Base-by-base conservation (phyloP, 2,329 filamentous ascomycete genomes). In the Harringtonia aguacate region DNA sequence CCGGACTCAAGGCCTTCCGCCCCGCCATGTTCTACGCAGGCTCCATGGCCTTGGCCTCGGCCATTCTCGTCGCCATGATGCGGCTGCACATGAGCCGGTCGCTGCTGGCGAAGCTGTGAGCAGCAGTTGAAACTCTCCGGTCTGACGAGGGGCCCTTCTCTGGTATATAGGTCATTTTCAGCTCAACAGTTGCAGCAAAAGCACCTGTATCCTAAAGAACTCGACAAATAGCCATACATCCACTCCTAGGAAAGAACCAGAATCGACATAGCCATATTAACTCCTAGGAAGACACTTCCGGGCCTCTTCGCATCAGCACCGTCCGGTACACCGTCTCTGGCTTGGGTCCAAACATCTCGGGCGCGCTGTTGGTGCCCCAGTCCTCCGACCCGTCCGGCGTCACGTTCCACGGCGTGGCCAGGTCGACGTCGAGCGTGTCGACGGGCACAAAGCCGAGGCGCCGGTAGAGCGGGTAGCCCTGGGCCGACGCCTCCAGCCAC, bases 1-100 rank as follows among this genome's bases (percentile, higher is more conserved):
- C 58, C 3, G 70, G 70, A 0, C 56, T 77, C 2, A 58, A 68
- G 20, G 70, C 75, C 0, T 81, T 75, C 50, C 64, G 74, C 17
- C 74, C 75, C 0, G 76, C 77, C 2, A 81, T 81, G 57, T 78
- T 73, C 55, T 79, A 78, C 52, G 75, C 76, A 4, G 77, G 75
- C 1, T 68, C 66, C 1, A 61, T 77, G 55, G 67, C 71, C 0
- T 52, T 72, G 17, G 63, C 55, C 2, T 65, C 72, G 2, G 64
- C 68, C 8, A 52, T 57, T 3, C 56, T 72, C 29, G 63, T 73
- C 15, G 56, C 56, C 27, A 46, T 61, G 30, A 65, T 69, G 38
- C 63, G 71, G 10, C 52, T 73, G 37, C 66, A 62, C 44, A 61
- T 68, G 34, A 66, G n/a, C n/a, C n/a, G n/a, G n/a, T n/a, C n/a